Evolutionary conservation across 2,329 filamentous ascomycete species (phyloP).

Genomic region (Fusarium chuoi): DNA sequence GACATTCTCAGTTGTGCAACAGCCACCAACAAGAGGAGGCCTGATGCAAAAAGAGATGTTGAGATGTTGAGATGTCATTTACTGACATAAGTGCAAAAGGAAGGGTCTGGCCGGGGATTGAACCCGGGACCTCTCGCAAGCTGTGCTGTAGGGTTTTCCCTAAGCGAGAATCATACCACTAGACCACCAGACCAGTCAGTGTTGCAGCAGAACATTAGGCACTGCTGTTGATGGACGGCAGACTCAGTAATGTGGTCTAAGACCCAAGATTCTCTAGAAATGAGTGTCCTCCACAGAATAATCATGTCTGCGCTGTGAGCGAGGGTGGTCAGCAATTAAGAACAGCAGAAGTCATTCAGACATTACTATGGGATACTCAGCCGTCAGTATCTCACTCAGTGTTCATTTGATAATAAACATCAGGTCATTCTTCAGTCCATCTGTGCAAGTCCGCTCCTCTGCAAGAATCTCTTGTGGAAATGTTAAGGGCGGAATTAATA

Average conservation of each 20-base stretch:
- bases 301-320: background rate
- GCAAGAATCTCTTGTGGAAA: constrained; percentile 3
- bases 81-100: background rate
- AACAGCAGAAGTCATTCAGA: background rate
- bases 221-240: background rate
- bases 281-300: background rate
- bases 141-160: constrained; percentile 57
- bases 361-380: background rate
- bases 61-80: accelerated
- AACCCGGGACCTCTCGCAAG: constrained; percentile 60
- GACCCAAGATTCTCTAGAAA: accelerated
- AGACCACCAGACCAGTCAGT: constrained; percentile 63
- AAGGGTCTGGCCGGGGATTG: constrained; percentile 58
- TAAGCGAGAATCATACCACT: constrained; percentile 79
- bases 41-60: background rate
- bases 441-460: constrained; percentile 40
- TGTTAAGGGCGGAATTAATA: constrained; percentile 37
- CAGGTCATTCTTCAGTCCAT: background rate
- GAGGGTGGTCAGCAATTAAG: background rate
- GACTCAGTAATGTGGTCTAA: background rate
- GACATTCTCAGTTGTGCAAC: too few species aligned
- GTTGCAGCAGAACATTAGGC: background rate
- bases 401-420: background rate
- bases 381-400: background rate
- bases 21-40: too few species aligned